Evolutionary conservation across 176 grass and related monocot genomes (phyloP), one percentile per base, ranked within the genome.

Genomic region (Raddia distichophylla): DNA sequence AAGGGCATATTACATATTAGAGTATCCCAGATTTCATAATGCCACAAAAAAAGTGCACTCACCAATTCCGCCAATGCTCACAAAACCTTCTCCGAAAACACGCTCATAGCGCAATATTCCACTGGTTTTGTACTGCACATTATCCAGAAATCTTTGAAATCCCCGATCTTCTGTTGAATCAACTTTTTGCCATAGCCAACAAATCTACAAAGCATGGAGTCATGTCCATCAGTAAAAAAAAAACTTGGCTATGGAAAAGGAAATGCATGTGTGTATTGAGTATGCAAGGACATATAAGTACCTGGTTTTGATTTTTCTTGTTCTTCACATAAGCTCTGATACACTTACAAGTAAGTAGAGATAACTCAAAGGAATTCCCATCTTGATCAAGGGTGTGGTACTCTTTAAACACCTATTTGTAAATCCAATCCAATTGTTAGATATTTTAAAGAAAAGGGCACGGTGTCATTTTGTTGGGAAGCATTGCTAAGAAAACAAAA

Each of bases 231-330:
- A 74, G 7, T 73, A 27, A 73, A n/a, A n/a, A n/a, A n/a, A n/a
- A n/a, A n/a, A n/a, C 19, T 78, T 59, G 22, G 73, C 16, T 51
- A 78, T 33, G 19, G 33, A 48, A 77, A 34, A 16, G 33, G 40
- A 77, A 34, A 19, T 50, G 4, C 14, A 47, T 77, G 71, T 74
- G 13, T 45, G 49, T 85, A 52, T 42, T 42, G 35, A 22, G 13
- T 5, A 12, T 61, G 66, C 61, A 78, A 64, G 10, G 67, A 74
- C 17, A 72, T 22, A 85, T 33, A 85, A 34, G 40, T 82, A 95
- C 96, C 87, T 99, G 96, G 18, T 99, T 99, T 86, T 99, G 96
- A 83, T 99, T 99, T 87, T 95, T 99, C 93, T 99, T 99, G 74
- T 87, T 99, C 58, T 86, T 95, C 73, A 95, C 96, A 75, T 99